phyloP scores from a whole-genome alignment of 331 rosid genomes.

The Malus hybrid region DNA sequence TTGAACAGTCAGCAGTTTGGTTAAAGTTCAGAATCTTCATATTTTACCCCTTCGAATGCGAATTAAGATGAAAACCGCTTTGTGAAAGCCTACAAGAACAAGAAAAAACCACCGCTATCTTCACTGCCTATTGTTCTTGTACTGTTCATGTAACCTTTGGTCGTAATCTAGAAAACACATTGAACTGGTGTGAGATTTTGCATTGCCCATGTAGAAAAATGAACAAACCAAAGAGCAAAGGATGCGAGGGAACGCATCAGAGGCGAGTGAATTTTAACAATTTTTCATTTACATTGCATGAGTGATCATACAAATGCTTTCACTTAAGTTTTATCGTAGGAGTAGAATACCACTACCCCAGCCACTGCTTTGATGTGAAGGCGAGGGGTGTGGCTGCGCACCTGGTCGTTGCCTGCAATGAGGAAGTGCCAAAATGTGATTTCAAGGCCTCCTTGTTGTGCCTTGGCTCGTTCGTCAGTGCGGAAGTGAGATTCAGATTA shows the following conservation, averaged over 20 bases:
- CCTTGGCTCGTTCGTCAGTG: too few species aligned
- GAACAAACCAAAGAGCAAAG: too few species aligned
- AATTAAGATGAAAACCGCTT: too few species aligned
- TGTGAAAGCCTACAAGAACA: neutral
- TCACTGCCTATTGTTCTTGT: neutral
- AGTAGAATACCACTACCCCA: constrained; percentile 13
- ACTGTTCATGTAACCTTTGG: neutral
- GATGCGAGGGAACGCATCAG: too few species aligned
- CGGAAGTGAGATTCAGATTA: too few species aligned
- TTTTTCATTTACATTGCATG: too few species aligned
- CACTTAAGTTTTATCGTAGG: too few species aligned
- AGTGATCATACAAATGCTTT: too few species aligned
- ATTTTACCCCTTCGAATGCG: neutral
- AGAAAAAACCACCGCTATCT: neutral
- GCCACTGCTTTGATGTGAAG: constrained; percentile 49
- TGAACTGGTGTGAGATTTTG: neutral
- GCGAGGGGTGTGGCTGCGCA: constrained; percentile 44
- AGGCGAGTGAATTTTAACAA: too few species aligned
- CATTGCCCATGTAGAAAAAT: neutral
- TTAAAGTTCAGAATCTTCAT: neutral
- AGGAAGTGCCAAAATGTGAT: neutral
- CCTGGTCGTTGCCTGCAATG: constrained; percentile 89
- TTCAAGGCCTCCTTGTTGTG: too few species aligned
- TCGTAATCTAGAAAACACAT: neutral
- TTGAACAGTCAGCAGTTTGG: neutral